A percentile compares a stretch with the other conserved stretches of the same genome.
These are phyloP conservation scores for Phytopythium litorale DNA, from an alignment of 352 stramenopile genomes.

Conservation along the genomic window DNA sequence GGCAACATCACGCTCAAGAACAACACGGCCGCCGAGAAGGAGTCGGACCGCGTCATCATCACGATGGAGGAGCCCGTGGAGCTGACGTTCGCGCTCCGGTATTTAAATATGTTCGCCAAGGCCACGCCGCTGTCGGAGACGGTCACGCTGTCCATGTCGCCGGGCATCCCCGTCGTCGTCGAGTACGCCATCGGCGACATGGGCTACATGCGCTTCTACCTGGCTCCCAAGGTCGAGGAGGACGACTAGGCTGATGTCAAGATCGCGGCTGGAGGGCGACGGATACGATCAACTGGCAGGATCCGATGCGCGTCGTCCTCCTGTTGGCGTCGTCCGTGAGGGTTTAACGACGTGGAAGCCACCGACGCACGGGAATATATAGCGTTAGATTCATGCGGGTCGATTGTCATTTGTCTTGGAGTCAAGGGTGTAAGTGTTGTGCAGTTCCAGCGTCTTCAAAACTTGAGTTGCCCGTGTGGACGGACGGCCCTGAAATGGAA, in stretches of 20 bases:
- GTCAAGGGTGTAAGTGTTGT: neutral
- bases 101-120: slow-evolving; percentile 99
- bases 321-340: neutral
- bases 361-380: slow-evolving; percentile 6
- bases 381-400: slow-evolving; percentile 5
- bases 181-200: slow-evolving; percentile 98
- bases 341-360: neutral
- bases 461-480: neutral
- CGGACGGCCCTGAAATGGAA: neutral
- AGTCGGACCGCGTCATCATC: slow-evolving; percentile 93
- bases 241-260: slow-evolving; percentile 67
- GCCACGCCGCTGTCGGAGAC: slow-evolving; percentile 93
- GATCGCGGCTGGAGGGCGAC: no score
- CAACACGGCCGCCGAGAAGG: slow-evolving; percentile 85
- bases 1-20: slow-evolving; percentile 95
- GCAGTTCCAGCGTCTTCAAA: slow-evolving; percentile 1
- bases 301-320: neutral
- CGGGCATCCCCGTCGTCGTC: slow-evolving; percentile 97
- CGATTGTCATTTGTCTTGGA: neutral
- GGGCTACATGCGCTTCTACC: slow-evolving; percentile 98
- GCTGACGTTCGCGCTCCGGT: slow-evolving; percentile 98
- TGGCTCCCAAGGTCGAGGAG: slow-evolving; percentile 99
- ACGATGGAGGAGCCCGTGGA: slow-evolving; percentile 99
- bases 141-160: slow-evolving; percentile 97
- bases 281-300: neutral